Percentiles rank a stretch among this genome's conserved stretches.
Conservation (phyloP, 2,329 filamentous ascomycete species). For the Penicillium sp. region DNA sequence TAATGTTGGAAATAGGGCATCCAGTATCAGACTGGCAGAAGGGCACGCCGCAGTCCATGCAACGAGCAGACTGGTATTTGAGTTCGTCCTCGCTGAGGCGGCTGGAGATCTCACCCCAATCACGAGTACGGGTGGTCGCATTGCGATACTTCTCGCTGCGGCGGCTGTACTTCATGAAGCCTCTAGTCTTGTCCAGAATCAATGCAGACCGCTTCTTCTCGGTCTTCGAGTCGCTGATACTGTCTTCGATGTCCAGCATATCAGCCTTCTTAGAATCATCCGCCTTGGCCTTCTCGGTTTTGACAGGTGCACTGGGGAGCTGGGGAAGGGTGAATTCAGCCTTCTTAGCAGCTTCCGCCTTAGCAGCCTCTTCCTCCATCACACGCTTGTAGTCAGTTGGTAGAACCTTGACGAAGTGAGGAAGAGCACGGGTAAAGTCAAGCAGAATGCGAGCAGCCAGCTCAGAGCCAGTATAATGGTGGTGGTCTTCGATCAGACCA, state of each 20-base stretch:
- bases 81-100: conserved; percentile 90
- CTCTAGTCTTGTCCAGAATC: conserved; percentile 93
- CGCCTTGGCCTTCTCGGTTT: conserved; percentile 55
- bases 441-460: conserved; percentile 85
- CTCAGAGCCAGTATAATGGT: conserved; percentile 96
- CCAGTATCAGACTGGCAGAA: conserved; percentile 97
- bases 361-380: conserved; percentile 76
- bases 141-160: conserved; percentile 90
- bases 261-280: conserved; percentile 64
- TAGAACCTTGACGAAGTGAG: conserved; percentile 87
- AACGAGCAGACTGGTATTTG: conserved; percentile 93
- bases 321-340: conserved; percentile 76
- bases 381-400: conserved; percentile 96
- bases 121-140: conserved; percentile 76
- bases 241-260: conserved; percentile 85
- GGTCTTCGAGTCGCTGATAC: conserved; percentile 72
- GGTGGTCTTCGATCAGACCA: conserved; percentile 90
- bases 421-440: conserved; percentile 90
- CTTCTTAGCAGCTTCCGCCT: conserved; percentile 79
- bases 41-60: conserved; percentile 98
- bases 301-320: conserved; percentile 57
- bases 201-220: conserved; percentile 88
- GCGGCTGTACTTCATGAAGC: conserved; percentile 96
- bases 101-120: conserved; percentile 87
- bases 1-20: conserved; percentile 95